phyloP scores from a whole-genome alignment of 306 rosid species.

The Sicyos baderoa region DNA sequence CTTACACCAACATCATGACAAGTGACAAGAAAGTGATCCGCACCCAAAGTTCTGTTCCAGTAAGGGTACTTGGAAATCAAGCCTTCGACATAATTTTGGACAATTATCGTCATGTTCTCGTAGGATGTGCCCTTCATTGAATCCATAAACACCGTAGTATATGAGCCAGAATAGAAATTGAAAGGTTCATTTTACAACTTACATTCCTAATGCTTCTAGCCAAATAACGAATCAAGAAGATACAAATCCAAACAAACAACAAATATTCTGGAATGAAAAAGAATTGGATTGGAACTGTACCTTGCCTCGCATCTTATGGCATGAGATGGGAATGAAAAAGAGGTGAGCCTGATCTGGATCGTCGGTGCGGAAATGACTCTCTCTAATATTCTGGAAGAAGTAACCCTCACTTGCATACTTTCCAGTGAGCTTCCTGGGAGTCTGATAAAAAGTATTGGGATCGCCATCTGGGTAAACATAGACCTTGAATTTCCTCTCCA shows the following conservation, averaged over 20 bases:
- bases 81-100: conserved; percentile 71
- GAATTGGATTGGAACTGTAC: conserved; percentile 29
- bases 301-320: conserved; percentile 99
- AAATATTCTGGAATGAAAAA: too few species aligned
- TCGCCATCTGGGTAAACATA: conserved; percentile 88
- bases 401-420: conserved; percentile 90
- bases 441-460: conserved; percentile 82
- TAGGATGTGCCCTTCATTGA: conserved; percentile 75
- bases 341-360: conserved; percentile 80
- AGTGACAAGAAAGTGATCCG: conserved; percentile 92
- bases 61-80: conserved; percentile 90
- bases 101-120: conserved; percentile 87
- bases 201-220: conserved; percentile 1
- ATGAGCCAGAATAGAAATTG: conserved; percentile 20
- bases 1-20: conserved; percentile 99
- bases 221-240: neutral
- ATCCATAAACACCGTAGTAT: conserved; percentile 15
- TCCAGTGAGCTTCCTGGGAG: conserved; percentile 90
- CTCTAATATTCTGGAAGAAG: conserved; percentile 85
- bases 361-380: conserved; percentile 62
- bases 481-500: conserved; percentile 78
- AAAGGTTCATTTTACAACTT: neutral
- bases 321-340: conserved; percentile 87
- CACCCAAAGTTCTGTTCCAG: conserved; percentile 97
- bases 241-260: neutral